Percentiles rank a stretch among this genome's conserved stretches.
phyloP scores from a whole-genome alignment of 2,329 filamentous ascomycete genomes.

The Fusarium sublunatum region DNA sequence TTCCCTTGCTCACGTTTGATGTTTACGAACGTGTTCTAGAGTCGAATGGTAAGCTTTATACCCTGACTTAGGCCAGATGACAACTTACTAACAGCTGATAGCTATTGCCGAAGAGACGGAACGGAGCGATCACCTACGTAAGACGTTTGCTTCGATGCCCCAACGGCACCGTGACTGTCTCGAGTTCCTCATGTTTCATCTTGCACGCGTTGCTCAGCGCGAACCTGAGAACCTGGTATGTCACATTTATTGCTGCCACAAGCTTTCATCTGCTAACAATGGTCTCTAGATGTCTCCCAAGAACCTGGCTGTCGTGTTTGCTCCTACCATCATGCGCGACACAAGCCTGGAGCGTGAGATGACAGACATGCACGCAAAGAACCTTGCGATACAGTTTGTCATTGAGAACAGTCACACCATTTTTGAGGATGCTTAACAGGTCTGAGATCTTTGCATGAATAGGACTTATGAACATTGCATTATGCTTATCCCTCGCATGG shows the following conservation, averaged over 20 bases:
- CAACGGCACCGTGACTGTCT: slow-evolving; percentile 87
- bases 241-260: slow-evolving; percentile 18
- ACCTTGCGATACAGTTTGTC: slow-evolving; percentile 89
- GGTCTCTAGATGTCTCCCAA: slow-evolving; percentile 84
- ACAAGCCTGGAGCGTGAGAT: slow-evolving; percentile 91
- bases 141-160: slow-evolving; percentile 82
- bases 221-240: slow-evolving; percentile 85
- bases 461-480: slow-evolving; percentile 18
- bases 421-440: slow-evolving; percentile 65
- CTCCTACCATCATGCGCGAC: slow-evolving; percentile 96
- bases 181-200: slow-evolving; percentile 93
- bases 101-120: slow-evolving; percentile 74
- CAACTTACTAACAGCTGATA: slow-evolving; percentile 50
- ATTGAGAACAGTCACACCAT: slow-evolving; percentile 89
- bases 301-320: slow-evolving; percentile 96
- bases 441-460: slow-evolving; percentile 15
- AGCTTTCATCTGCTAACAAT: slow-evolving; percentile 25
- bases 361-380: slow-evolving; percentile 95
- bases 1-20: slow-evolving; percentile 89
- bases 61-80: not conserved
- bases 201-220: slow-evolving; percentile 84
- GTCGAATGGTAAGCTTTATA: slow-evolving; percentile 70
- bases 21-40: slow-evolving; percentile 92
- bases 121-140: slow-evolving; percentile 76
- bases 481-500: slow-evolving; percentile 5